phyloP scores from a whole-genome alignment of 106 monocot species.

The Dioscorea dumetorum region DNA sequence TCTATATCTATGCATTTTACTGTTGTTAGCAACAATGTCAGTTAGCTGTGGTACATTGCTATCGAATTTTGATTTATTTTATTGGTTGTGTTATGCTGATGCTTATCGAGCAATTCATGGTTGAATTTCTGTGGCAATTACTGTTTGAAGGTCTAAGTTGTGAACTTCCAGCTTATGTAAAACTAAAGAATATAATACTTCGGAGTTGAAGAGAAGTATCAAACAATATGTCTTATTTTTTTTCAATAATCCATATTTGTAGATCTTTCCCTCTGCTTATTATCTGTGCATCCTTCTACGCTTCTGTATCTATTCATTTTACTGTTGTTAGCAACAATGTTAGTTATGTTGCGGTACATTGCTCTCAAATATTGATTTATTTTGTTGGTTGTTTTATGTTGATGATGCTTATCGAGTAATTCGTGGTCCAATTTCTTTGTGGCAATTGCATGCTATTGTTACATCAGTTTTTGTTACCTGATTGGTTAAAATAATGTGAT shows the following conservation, averaged over 20 bases:
- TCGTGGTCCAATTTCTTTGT: neutral
- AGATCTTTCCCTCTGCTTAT: neutral
- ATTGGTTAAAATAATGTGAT: slow-evolving; percentile 4
- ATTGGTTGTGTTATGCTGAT: neutral
- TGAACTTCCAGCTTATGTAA: too few relatives aligned
- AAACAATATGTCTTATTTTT: too few relatives aligned
- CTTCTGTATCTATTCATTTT: neutral
- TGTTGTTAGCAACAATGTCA: too few relatives aligned
- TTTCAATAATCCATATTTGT: too few relatives aligned
- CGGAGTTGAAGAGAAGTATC: too few relatives aligned
- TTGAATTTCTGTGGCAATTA: neutral
- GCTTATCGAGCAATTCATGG: neutral
- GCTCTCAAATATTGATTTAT: neutral
- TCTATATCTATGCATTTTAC: too few relatives aligned
- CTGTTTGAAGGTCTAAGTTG: too few relatives aligned
- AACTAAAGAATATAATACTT: too few relatives aligned
- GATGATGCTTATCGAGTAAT: neutral
- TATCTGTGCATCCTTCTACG: neutral
- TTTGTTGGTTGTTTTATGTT: neutral
- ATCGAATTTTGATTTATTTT: neutral
- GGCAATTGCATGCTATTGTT: neutral
- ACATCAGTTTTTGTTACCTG: neutral
- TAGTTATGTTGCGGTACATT: neutral
- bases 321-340: neutral
- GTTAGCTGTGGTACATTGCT: neutral